phyloP scores from a whole-genome alignment of 2,329 filamentous ascomycete genomes.

The Pyricularia sp. region DNA sequence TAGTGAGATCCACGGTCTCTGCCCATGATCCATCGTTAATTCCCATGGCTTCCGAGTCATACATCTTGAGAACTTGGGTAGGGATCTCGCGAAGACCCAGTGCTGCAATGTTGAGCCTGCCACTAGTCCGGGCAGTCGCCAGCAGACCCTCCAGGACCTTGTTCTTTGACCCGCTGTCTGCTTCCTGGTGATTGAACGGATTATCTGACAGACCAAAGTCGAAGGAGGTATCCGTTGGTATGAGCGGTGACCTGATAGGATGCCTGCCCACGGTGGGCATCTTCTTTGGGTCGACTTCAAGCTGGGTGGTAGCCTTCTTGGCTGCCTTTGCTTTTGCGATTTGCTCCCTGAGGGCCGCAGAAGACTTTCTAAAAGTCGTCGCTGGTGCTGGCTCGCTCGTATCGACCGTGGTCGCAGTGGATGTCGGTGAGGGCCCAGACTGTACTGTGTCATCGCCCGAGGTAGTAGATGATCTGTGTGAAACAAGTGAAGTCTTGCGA shows the following conservation, averaged over 20 bases:
- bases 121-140: conserved; percentile 62
- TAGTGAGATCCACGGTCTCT: conserved; percentile 78
- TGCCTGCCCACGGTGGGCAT: conserved; percentile 11
- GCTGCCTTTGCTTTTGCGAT: conserved; percentile 90
- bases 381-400: conserved; percentile 21
- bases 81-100: conserved; percentile 75
- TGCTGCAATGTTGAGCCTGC: conserved; percentile 80
- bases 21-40: conserved; percentile 67
- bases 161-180: conserved; percentile 42
- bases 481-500: conserved; percentile 28
- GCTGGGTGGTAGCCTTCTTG: conserved; percentile 40
- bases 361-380: conserved; percentile 51
- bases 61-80: conserved; percentile 80
- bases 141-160: conserved; percentile 68
- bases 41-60: conserved; percentile 63
- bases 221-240: conserved; percentile 40
- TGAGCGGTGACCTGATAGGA: conserved; percentile 23
- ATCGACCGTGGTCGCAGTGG: conserved; percentile 26
- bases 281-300: conserved; percentile 5
- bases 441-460: conserved; percentile 25
- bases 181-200: conserved; percentile 60
- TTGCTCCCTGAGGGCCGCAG: conserved; percentile 72
- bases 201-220: conserved; percentile 52
- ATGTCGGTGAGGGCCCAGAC: conserved; percentile 26
- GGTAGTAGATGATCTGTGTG: conserved; percentile 25